These are phyloP conservation scores for Entomophthora muscae DNA, from an alignment of 371 early-diverging fungal species.

Conservation along the genomic window DNA sequence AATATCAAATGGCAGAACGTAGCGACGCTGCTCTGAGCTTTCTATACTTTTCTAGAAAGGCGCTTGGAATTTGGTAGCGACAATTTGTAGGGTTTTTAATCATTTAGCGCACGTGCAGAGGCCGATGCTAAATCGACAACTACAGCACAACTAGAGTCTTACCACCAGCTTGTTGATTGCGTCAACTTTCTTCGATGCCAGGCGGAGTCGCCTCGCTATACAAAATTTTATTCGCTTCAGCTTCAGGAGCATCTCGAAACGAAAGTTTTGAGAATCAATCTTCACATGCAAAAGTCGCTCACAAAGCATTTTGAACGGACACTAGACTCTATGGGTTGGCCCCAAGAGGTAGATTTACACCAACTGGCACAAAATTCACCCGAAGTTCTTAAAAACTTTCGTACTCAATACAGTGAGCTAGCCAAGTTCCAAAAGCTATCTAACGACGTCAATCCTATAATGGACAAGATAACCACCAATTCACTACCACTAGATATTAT, in stretches of 20 bases:
- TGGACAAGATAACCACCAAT: background rate
- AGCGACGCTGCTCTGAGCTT: background rate
- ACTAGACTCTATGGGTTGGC: background rate
- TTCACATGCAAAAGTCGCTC: background rate
- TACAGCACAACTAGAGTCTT: background rate
- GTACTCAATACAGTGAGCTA: background rate
- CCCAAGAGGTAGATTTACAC: background rate
- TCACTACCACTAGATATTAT: background rate
- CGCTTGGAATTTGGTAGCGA: background rate
- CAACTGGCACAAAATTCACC: background rate
- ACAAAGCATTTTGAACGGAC: background rate
- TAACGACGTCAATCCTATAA: background rate
- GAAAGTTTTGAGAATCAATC: background rate
- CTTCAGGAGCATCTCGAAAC: background rate
- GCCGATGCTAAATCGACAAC: background rate
- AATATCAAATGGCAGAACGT: background rate
- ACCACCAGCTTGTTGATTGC: background rate
- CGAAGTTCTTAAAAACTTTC: background rate
- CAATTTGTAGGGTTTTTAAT: background rate
- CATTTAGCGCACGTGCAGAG: background rate
- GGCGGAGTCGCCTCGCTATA: background rate
- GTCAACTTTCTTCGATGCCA: background rate
- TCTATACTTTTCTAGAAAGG: background rate
- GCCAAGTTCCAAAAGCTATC: background rate
- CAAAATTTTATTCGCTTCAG: background rate